Percentiles rank a stretch among this genome's conserved stretches.
These are phyloP conservation scores for Fusarium pseudocircinatum DNA, from an alignment of 2,329 filamentous ascomycete species.

Conservation along the genomic window DNA sequence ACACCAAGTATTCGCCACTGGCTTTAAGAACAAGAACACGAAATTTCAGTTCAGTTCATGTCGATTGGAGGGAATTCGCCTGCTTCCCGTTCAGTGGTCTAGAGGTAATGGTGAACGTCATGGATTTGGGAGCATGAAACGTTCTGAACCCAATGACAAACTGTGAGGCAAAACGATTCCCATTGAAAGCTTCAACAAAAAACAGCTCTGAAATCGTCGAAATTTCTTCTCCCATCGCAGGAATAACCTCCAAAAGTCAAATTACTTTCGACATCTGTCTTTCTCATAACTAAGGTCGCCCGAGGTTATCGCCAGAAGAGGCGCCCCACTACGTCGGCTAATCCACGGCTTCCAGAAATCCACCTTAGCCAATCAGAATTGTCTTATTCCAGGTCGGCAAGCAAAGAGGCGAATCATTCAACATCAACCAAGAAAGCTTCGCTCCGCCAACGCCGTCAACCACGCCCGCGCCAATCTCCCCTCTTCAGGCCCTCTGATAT, in stretches of 20 bases:
- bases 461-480: slow-evolving; percentile 26
- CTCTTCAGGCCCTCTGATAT: slow-evolving; percentile 21
- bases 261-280: background rate
- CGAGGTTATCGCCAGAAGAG: slow-evolving; percentile 19
- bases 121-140: background rate
- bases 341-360: slow-evolving; percentile 35
- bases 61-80: background rate
- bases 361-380: slow-evolving; percentile 44
- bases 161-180: slow-evolving; percentile 1
- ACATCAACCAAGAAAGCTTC: slow-evolving; percentile 43
- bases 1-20: background rate
- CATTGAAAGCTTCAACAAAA: background rate
- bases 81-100: background rate
- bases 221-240: background rate
- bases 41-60: background rate
- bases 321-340: slow-evolving; percentile 39
- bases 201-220: too few relatives aligned
- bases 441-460: slow-evolving; percentile 24
- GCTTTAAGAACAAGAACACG: background rate
- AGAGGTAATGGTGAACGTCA: slow-evolving; percentile 21
- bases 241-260: background rate
- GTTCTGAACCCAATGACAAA: slow-evolving; percentile 2
- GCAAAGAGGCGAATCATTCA: slow-evolving; percentile 45
- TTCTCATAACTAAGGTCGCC: background rate
- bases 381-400: slow-evolving; percentile 42